A percentile compares a stretch with the other conserved stretches of the same genome.
Conservation (phyloP, 495 filamentous ascomycete genomes). For the Platismatia glauca region DNA sequence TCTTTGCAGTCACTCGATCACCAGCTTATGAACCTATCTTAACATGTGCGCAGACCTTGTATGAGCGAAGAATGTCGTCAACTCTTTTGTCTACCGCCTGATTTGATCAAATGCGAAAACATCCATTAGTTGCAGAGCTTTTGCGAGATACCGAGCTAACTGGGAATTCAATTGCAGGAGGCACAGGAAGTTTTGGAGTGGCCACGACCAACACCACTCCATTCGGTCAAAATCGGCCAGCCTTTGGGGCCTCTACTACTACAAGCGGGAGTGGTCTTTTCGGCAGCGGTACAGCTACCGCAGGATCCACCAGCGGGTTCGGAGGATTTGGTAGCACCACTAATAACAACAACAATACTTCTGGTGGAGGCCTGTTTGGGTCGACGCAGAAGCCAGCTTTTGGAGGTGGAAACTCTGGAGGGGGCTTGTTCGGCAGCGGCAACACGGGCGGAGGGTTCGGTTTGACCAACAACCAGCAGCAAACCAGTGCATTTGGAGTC, state of each 20-base stretch:
- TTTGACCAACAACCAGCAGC: conserved; percentile 30
- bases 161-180: conserved; percentile 21
- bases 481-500: conserved; percentile 36
- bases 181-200: conserved; percentile 42
- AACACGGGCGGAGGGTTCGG: conserved; percentile 34
- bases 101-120: conserved; percentile 15
- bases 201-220: conserved; percentile 25
- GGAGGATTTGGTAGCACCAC: conserved; percentile 43
- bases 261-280: conserved; percentile 37
- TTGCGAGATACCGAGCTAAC: conserved; percentile 20
- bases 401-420: conserved; percentile 34
- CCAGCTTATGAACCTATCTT: not conserved
- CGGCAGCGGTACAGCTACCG: conserved; percentile 32
- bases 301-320: conserved; percentile 44
- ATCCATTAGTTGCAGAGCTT: conserved; percentile 21
- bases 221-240: conserved; percentile 28
- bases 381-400: conserved; percentile 34
- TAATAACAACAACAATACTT: conserved; percentile 35
- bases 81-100: not conserved
- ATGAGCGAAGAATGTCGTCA: not conserved
- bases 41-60: not conserved
- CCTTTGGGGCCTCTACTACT: conserved; percentile 38
- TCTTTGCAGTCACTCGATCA: conserved; percentile 10
- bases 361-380: conserved; percentile 44
- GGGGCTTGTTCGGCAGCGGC: conserved; percentile 39